Percentiles rank a stretch among this genome's conserved stretches.
These are phyloP conservation scores for Andrographis paniculata DNA, from an alignment of 305 asterid species.

Conservation along the genomic window DNA sequence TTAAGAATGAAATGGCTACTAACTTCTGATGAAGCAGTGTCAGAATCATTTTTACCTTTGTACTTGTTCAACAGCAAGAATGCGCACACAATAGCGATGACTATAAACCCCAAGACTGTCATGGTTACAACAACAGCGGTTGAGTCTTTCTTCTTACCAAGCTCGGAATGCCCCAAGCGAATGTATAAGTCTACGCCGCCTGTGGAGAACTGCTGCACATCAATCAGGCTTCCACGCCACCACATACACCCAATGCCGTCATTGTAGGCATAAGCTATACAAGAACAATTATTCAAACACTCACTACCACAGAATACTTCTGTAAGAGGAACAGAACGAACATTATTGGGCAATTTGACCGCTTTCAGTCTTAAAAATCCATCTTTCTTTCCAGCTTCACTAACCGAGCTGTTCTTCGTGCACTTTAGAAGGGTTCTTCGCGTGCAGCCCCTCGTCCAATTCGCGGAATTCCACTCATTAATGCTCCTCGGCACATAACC, in stretches of 20 bases:
- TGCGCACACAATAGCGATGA: too few relatives aligned
- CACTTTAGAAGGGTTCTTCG: conserved; percentile 26
- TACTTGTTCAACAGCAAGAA: too few relatives aligned
- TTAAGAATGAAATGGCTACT: too few relatives aligned
- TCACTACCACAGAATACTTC: conserved; percentile 23
- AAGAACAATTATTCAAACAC: conserved; percentile 41
- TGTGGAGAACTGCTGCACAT: conserved; percentile 27
- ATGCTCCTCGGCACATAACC: conserved; percentile 31
- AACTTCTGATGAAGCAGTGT: too few relatives aligned
- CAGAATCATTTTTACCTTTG: too few relatives aligned
- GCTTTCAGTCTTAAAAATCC: conserved; percentile 31
- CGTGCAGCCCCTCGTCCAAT: conserved; percentile 37
- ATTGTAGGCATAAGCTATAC: conserved; percentile 42
- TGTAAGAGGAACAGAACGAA: conserved; percentile 53
- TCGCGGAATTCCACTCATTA: conserved; percentile 37
- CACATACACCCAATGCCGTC: conserved; percentile 37
- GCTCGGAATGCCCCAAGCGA: conserved; percentile 18
- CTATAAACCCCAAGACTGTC: too few relatives aligned
- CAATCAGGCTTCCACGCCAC: conserved; percentile 36
- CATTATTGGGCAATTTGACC: too few relatives aligned
- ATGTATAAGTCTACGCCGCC: not conserved
- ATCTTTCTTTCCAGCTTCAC: too few relatives aligned
- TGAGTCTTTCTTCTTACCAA: conserved; percentile 20
- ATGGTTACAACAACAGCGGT: too few relatives aligned
- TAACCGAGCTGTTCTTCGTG: conserved; percentile 1